These are phyloP conservation scores for Fusarium veterinarium DNA, from an alignment of 2,329 filamentous ascomycete genomes.

Conservation along the genomic window DNA sequence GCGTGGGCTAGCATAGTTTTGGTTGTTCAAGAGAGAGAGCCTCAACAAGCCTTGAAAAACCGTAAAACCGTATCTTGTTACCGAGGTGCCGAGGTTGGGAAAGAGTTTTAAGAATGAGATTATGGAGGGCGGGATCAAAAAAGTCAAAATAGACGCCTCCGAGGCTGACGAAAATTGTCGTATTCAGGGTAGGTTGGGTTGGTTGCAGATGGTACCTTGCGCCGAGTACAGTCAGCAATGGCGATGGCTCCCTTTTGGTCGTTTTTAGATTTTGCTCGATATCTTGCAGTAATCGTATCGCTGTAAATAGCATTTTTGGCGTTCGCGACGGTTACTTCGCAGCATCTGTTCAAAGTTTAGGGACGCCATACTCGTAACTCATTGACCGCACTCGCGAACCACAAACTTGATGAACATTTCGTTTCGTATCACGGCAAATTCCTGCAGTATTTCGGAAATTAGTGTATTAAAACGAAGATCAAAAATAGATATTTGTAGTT, in stretches of 20 bases:
- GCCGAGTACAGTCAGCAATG: not conserved
- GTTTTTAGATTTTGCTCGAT: not conserved
- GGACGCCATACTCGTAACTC: fast-evolving
- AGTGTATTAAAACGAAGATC: not conserved
- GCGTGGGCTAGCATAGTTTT: not conserved
- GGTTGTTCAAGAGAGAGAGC: not conserved
- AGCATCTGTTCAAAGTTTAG: not conserved
- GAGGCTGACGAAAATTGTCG: not conserved
- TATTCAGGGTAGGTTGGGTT: not conserved
- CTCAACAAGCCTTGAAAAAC: constrained; percentile 15
- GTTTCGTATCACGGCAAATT: not conserved
- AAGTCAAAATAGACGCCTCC: not conserved
- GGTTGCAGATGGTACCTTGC: not conserved
- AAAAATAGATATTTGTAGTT: fast-evolving
- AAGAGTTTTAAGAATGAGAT: not conserved
- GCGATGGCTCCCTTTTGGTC: not conserved
- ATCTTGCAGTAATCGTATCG: not conserved
- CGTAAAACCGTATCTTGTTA: not conserved
- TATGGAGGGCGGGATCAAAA: not conserved
- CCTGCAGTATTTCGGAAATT: fast-evolving
- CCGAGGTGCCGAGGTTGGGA: constrained; percentile 12
- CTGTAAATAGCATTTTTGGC: not conserved
- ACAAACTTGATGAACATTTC: fast-evolving
- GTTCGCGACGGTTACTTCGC: not conserved
- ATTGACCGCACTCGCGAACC: fast-evolving